A percentile compares a stretch with the other conserved stretches of the same genome.
Conservation (phyloP, 2,329 filamentous ascomycete species). For the Aspergillus chevalieri region DNA sequence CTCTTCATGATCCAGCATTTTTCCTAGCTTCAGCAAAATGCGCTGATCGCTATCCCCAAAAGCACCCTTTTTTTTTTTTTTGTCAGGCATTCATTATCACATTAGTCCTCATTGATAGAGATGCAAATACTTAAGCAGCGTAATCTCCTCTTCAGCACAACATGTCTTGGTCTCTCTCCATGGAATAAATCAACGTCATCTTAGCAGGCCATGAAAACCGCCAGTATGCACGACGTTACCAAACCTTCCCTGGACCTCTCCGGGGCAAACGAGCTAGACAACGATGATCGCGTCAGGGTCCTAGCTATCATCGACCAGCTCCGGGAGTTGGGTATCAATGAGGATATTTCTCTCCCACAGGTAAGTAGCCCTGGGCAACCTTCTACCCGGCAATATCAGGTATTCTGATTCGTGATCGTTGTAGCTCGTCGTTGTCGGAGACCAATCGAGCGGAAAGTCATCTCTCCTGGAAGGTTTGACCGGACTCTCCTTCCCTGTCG, state of each 20-base stretch:
- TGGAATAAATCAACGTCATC: too few relatives aligned
- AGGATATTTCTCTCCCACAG: constrained; percentile 25
- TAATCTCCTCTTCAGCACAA: too few relatives aligned
- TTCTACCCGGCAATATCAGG: not conserved
- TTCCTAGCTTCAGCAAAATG: too few relatives aligned
- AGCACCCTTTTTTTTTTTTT: too few relatives aligned
- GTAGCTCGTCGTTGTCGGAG: constrained; percentile 28
- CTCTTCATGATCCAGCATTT: too few relatives aligned
- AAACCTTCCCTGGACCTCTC: not conserved
- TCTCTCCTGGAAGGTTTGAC: constrained; percentile 27
- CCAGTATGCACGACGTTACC: not conserved
- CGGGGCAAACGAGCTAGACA: constrained; percentile 21
- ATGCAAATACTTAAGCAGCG: too few relatives aligned
- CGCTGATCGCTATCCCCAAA: too few relatives aligned
- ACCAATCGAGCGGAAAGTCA: constrained; percentile 30
- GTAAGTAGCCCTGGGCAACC: constrained; percentile 11
- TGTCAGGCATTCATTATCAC: too few relatives aligned
- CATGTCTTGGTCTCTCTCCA: too few relatives aligned
- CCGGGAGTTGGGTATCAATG: constrained; percentile 21
- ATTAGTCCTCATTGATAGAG: too few relatives aligned
- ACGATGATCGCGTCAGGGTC: constrained; percentile 8
- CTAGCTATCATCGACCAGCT: constrained; percentile 21
- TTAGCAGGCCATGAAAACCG: not conserved
- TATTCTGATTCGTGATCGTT: not conserved
- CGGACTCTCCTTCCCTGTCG: constrained; percentile 23